phyloP scores from a whole-genome alignment of 495 filamentous ascomycete species.

The Acidiella bohemica region DNA sequence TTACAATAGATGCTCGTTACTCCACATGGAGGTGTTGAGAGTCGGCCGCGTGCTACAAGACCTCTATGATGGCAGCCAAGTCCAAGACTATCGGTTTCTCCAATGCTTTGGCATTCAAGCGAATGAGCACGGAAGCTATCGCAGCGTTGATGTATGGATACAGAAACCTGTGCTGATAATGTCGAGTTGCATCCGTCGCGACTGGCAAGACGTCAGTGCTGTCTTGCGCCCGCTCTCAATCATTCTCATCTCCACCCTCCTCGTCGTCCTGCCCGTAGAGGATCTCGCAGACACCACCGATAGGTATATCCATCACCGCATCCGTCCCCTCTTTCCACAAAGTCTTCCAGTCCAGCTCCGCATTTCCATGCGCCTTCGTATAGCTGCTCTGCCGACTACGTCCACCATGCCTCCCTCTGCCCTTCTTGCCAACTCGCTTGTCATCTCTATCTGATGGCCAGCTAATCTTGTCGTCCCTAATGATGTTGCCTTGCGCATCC shows the following conservation, averaged over 20 bases:
- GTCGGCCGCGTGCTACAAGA: no score
- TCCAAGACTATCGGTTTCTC: no score
- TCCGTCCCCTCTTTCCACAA: conserved; percentile 90
- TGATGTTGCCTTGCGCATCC: conserved; percentile 52
- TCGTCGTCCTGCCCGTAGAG: conserved; percentile 42
- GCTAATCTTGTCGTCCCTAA: conserved; percentile 6
- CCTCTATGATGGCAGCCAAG: no score
- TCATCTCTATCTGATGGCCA: conserved; percentile 28
- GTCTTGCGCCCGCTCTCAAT: no score
- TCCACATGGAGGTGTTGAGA: no score
- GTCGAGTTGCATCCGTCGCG: no score
- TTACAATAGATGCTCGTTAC: no score
- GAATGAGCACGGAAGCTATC: no score
- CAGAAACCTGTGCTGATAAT: no score
- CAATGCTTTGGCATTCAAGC: no score
- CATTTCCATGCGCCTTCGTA: conserved; percentile 4
- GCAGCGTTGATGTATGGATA: no score
- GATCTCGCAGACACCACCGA: conserved; percentile 95
- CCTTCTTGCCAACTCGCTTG: conserved; percentile 7
- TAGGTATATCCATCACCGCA: conserved; percentile 91
- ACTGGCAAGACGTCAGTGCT: no score
- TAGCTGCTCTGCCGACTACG: conserved; percentile 20
- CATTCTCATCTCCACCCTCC: conserved; percentile 2
- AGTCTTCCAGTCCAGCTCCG: conserved; percentile 54
- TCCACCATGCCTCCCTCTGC: conserved; percentile 20